Conservation (phyloP, 352 stramenopile species). For the Phytophthora quininea region DNA sequence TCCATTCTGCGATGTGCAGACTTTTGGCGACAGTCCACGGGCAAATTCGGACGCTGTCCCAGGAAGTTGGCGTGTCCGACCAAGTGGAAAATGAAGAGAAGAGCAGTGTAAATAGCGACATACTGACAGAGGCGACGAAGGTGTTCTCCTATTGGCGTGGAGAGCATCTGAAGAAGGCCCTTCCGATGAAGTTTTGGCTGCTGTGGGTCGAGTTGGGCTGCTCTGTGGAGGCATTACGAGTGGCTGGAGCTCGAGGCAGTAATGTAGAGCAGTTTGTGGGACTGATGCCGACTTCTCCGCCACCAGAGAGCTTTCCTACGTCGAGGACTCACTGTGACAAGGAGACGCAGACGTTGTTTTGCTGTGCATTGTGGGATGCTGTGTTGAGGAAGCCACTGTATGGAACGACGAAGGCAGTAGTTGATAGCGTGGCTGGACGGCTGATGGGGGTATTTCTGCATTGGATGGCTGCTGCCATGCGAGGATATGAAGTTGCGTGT, state of each 20-base stretch:
- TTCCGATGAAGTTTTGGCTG: slow-evolving; percentile 32
- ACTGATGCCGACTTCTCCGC: slow-evolving; percentile 7
- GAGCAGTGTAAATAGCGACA: background rate
- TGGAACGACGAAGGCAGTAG: slow-evolving; percentile 3
- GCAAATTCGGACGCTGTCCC: slow-evolving; percentile 8
- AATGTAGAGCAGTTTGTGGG: background rate
- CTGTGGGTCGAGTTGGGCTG: slow-evolving; percentile 39
- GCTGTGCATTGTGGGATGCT: slow-evolving; percentile 28
- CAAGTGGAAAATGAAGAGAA: slow-evolving; percentile 7
- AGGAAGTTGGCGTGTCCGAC: background rate
- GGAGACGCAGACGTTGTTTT: slow-evolving; percentile 30
- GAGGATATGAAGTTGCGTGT: slow-evolving; percentile 40
- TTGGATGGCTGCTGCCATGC: slow-evolving; percentile 41
- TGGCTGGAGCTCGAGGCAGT: background rate
- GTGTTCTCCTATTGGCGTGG: slow-evolving; percentile 35
- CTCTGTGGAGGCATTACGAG: slow-evolving; percentile 24
- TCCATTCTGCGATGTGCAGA: slow-evolving; percentile 14
- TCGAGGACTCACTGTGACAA: slow-evolving; percentile 20
- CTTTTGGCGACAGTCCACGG: slow-evolving; percentile 25
- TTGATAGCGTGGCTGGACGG: background rate
- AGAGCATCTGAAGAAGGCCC: slow-evolving; percentile 13
- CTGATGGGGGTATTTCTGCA: slow-evolving; percentile 34
- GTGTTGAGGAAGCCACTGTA: slow-evolving; percentile 25
- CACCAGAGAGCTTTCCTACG: slow-evolving; percentile 17
- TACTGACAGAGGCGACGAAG: slow-evolving; percentile 8